Evolutionary conservation across 306 rosid species (phyloP), one percentile per base, ranked within the genome.

Genomic region (Prosopis cineraria): DNA sequence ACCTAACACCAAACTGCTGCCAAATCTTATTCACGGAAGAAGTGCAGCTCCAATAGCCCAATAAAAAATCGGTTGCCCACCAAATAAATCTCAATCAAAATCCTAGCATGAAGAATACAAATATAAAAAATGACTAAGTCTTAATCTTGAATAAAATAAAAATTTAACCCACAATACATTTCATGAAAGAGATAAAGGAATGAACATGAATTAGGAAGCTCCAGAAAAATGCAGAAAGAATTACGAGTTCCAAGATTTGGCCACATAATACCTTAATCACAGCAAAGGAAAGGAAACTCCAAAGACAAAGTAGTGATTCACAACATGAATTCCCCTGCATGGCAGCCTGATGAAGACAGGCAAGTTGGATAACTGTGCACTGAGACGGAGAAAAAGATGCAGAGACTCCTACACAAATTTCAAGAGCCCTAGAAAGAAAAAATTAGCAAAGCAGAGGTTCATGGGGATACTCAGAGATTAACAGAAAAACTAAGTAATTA

Each of bases 391-490:
- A 80, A 72, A 72, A 74, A 36, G 4, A 45, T 29, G 47, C 3
- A 12, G 24, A 10, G 52, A 36, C 2, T 14, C 37, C 63, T 1
- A 25, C 45, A 24, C 9, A 68, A 76, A 72, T 72, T 58, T 9
- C 70, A 14, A 85, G 84, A 92, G 88, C 94, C 98, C 98, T 90
- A 90, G 62, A 4, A n/a, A n/a, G n/a, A n/a, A 65, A 59, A 65
- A 65, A 19, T 5, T 45, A 34, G 25, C 9, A 65, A 65, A 36
- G 30, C 16, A n/a, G 17, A 65, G 45, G 25, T 17, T 19, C 41
- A 33, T 17, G 13, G 13, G 6, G 25, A 63, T 59, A 12, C 41
- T 25, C 13, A 33, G 16, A 33, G n/a, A 17, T 31, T 63, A 63
- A 63, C 19, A 33, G 68, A 33, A 17, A 64, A 19, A 19, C 31